phyloP scores from a whole-genome alignment of 805 yeast genomes.

The Schwanniomyces sp. region DNA sequence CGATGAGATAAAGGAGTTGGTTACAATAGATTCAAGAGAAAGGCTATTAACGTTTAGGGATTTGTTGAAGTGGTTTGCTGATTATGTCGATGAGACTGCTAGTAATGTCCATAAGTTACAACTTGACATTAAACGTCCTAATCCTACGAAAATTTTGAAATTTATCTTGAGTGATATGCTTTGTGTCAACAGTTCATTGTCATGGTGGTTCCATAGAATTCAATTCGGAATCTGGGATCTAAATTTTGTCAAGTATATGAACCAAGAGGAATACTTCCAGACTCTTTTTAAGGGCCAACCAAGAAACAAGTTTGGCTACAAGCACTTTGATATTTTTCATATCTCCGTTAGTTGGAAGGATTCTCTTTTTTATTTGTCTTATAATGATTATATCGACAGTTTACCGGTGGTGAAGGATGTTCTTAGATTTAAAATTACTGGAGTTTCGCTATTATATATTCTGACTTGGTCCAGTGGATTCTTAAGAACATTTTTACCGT shows the following conservation, averaged over 20 bases:
- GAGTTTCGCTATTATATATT: conserved; percentile 37
- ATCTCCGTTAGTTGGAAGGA: conserved; percentile 35
- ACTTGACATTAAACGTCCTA: conserved; percentile 41
- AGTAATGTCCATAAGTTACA: conserved; percentile 24
- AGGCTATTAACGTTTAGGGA: conserved; percentile 29
- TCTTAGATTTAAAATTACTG: conserved; percentile 27
- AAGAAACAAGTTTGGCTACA: conserved; percentile 14
- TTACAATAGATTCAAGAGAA: conserved; percentile 34
- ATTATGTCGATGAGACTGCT: conserved; percentile 15
- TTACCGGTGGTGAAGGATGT: conserved; percentile 13
- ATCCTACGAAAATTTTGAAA: conserved; percentile 33
- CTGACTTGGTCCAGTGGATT: conserved; percentile 38
- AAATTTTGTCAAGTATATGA: conserved; percentile 34
- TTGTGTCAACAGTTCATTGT: conserved; percentile 24
- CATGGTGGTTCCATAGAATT: conserved; percentile 38
- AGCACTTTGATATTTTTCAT: conserved; percentile 34
- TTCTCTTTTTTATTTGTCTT: conserved; percentile 30
- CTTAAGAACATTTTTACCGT: conserved; percentile 35
- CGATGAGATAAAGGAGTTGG: conserved; percentile 25
- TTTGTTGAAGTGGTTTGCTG: conserved; percentile 32
- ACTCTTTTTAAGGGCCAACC: conserved; percentile 13
- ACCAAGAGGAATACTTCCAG: conserved; percentile 38
- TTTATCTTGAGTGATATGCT: conserved; percentile 29
- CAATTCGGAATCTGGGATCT: conserved; percentile 45
- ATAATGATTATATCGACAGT: conserved; percentile 34